Evolutionary conservation across 2,329 filamentous ascomycete species (phyloP).

Genomic region (Fusarium sp.): DNA sequence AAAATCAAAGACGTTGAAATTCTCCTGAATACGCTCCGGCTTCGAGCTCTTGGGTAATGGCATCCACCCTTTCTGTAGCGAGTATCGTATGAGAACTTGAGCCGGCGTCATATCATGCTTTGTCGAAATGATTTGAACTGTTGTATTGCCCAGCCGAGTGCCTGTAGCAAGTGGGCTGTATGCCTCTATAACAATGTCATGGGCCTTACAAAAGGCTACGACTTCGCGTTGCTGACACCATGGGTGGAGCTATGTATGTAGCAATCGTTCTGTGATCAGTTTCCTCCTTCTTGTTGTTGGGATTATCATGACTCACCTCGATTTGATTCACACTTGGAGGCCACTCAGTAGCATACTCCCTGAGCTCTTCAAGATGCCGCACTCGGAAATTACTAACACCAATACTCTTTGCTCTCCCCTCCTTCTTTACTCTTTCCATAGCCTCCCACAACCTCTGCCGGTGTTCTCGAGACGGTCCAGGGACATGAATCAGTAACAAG

Average conservation of each 20-base stretch:
- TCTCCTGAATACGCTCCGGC: constrained; percentile 69
- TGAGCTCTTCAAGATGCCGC: constrained; percentile 77
- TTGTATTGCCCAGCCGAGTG: constrained; percentile 63
- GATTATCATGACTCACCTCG: constrained; percentile 64
- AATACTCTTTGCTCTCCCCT: constrained; percentile 73
- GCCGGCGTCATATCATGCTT: constrained; percentile 72
- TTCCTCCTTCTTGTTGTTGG: neutral
- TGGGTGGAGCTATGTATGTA: constrained; percentile 70
- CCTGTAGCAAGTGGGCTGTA: constrained; percentile 57
- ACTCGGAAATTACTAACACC: constrained; percentile 81
- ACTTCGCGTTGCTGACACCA: constrained; percentile 70
- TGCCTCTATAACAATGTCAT: constrained; percentile 72
- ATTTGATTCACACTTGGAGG: constrained; percentile 82
- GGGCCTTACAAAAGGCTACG: constrained; percentile 75
- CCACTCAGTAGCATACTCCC: constrained; percentile 72
- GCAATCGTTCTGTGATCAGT: neutral
- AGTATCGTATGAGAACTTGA: constrained; percentile 77
- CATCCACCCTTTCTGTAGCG: constrained; percentile 77
- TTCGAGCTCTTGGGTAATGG: constrained; percentile 76
- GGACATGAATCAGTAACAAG: constrained; percentile 77
- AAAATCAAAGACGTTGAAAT: constrained; percentile 73
- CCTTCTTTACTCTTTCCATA: constrained; percentile 70
- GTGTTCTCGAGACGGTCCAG: constrained; percentile 66
- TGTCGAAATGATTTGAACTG: constrained; percentile 66
- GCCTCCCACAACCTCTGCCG: constrained; percentile 75